Evolutionary conservation across 2,329 filamentous ascomycete genomes (phyloP).

Genomic region (Penicillium frequentans): DNA sequence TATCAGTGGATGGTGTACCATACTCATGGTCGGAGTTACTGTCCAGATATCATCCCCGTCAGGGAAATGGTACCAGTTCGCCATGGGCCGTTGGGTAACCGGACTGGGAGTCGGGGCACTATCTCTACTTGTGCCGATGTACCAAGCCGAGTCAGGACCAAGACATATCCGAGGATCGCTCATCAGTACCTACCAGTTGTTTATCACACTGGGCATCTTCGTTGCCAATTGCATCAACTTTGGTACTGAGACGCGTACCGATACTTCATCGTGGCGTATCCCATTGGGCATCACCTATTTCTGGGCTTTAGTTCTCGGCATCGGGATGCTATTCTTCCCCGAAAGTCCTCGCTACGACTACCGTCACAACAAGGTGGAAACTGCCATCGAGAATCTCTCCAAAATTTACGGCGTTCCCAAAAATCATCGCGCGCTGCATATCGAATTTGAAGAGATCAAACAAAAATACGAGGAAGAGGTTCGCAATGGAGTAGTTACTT

Average conservation of each 20-base stretch:
- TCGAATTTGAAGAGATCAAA: conserved; percentile 57
- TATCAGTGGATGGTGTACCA: conserved; percentile 39
- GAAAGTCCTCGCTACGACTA: conserved; percentile 61
- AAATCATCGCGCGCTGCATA: conserved; percentile 53
- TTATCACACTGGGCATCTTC: conserved; percentile 49
- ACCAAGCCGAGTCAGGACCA: conserved; percentile 46
- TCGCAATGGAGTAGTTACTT: conserved; percentile 34
- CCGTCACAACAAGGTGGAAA: conserved; percentile 54
- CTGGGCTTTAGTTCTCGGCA: conserved; percentile 55
- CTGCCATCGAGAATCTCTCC: conserved; percentile 53
- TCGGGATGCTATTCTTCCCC: conserved; percentile 56
- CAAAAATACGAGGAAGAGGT: conserved; percentile 56
- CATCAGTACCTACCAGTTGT: conserved; percentile 48
- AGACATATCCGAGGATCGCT: conserved; percentile 47
- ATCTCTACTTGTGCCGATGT: conserved; percentile 47
- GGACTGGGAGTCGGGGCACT: conserved; percentile 46
- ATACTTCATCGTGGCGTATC: conserved; percentile 49
- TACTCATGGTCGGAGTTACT: conserved; percentile 42
- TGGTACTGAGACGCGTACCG: conserved; percentile 35
- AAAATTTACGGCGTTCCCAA: conserved; percentile 55
- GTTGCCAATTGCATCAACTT: conserved; percentile 50
- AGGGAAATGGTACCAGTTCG: conserved; percentile 42
- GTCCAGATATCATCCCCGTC: conserved; percentile 42
- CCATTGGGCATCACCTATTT: conserved; percentile 59
- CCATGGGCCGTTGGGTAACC: conserved; percentile 44